Percentiles rank a stretch among this genome's conserved stretches.
Evolutionary conservation across 2,329 filamentous ascomycete species (phyloP).

Genomic region (Stemphylium lycopersici): DNA sequence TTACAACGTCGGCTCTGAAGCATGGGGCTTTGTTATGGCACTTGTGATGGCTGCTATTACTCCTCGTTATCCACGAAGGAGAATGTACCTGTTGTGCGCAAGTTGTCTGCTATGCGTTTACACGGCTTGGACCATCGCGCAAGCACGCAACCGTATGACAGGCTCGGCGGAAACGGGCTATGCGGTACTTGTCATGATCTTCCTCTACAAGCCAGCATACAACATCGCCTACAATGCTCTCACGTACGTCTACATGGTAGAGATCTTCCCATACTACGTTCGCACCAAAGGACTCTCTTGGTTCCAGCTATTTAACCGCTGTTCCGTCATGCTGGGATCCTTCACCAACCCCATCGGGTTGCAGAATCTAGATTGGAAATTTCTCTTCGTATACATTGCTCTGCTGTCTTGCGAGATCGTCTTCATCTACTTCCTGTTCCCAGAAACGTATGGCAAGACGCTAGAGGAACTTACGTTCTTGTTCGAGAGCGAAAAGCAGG

Average conservation of each 20-base stretch:
- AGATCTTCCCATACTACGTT: slow-evolving; percentile 58
- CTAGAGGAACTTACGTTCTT: slow-evolving; percentile 44
- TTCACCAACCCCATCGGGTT: slow-evolving; percentile 69
- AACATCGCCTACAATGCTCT: slow-evolving; percentile 64
- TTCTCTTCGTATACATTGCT: slow-evolving; percentile 65
- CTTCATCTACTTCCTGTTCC: slow-evolving; percentile 46
- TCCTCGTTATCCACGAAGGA: slow-evolving; percentile 61
- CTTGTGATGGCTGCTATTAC: slow-evolving; percentile 62
- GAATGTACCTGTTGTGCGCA: slow-evolving; percentile 60
- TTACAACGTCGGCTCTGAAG: slow-evolving; percentile 63
- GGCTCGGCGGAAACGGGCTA: slow-evolving; percentile 43
- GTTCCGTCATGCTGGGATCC: slow-evolving; percentile 65
- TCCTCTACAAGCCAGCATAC: slow-evolving; percentile 61
- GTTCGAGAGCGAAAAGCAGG: slow-evolving; percentile 38
- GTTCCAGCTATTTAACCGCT: slow-evolving; percentile 68
- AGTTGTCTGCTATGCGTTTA: slow-evolving; percentile 43
- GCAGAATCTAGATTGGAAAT: slow-evolving; percentile 64
- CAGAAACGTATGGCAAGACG: slow-evolving; percentile 43
- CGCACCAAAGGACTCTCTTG: slow-evolving; percentile 58
- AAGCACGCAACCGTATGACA: slow-evolving; percentile 59
- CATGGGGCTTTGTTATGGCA: slow-evolving; percentile 64
- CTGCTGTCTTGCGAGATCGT: slow-evolving; percentile 43
- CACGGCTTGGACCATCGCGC: slow-evolving; percentile 48
- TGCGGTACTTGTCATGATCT: slow-evolving; percentile 59
- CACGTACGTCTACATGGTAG: slow-evolving; percentile 61